phyloP scores from a whole-genome alignment of 208 protist species.

The Acanthamoeba castellanii region DNA sequence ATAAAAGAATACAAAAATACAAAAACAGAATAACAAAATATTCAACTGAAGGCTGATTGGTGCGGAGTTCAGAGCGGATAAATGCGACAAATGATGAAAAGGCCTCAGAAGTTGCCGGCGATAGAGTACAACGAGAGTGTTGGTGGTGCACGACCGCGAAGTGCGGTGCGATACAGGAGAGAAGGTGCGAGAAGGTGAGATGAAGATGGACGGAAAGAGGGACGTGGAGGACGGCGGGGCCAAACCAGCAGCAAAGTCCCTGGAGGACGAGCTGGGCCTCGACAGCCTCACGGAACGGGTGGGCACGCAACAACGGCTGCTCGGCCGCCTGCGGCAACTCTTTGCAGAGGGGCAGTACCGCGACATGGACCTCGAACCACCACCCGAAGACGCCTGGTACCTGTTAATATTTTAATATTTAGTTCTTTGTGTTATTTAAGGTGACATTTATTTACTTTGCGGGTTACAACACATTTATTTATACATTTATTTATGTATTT shows the following conservation, averaged over 20 bases:
- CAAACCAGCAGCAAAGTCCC: background rate
- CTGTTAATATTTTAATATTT: background rate
- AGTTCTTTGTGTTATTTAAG: too few relatives aligned
- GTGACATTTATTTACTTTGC: too few relatives aligned
- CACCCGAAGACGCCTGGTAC: conserved; percentile 52
- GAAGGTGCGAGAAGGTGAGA: too few relatives aligned
- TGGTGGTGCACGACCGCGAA: too few relatives aligned
- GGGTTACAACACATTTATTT: background rate
- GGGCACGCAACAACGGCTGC: background rate
- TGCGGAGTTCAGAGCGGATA: background rate
- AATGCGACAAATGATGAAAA: too few relatives aligned
- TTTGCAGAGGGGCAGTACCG: conserved; percentile 66
- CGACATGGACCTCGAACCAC: conserved; percentile 34
- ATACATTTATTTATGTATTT: background rate
- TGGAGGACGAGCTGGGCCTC: conserved; percentile 34
- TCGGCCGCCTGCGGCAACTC: background rate
- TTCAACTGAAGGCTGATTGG: background rate
- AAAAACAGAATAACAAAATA: too few relatives aligned
- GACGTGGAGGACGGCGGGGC: background rate
- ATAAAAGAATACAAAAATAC: too few relatives aligned
- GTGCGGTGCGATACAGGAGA: too few relatives aligned
- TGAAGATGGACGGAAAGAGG: background rate
- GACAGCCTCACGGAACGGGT: conserved; percentile 26
- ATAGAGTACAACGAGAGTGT: too few relatives aligned
- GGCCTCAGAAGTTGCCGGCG: too few relatives aligned